Evolutionary conservation across 2,329 filamentous ascomycete species (phyloP).

Genomic region (Arthrobotrys pseudoclavata): DNA sequence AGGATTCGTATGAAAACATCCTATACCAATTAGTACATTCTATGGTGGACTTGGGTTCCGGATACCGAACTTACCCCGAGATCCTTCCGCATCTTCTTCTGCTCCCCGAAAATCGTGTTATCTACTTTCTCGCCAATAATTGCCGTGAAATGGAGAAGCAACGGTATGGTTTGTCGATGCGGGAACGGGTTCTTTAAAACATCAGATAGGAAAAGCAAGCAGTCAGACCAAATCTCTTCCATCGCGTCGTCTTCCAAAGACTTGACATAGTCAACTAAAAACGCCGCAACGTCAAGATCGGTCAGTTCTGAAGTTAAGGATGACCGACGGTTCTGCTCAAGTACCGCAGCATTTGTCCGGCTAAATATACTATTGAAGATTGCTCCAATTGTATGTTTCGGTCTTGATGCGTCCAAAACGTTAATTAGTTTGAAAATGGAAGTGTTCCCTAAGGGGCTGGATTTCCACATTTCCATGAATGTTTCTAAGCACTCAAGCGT

Average conservation of each 20-base stretch:
- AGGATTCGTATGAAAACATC: constrained; percentile 90
- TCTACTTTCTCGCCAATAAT: constrained; percentile 95
- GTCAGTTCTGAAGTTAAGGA: constrained; percentile 87
- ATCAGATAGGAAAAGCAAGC: constrained; percentile 89
- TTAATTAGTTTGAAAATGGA: constrained; percentile 88
- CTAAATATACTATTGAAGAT: constrained; percentile 98
- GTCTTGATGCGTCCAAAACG: constrained; percentile 89
- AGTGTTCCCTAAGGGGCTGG: constrained; percentile 68
- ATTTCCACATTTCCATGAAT: constrained; percentile 83
- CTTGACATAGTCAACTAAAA: constrained; percentile 88
- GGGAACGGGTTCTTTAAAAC: constrained; percentile 93
- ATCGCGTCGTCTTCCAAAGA: constrained; percentile 96
- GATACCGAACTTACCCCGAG: constrained; percentile 61
- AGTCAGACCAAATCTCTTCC: constrained; percentile 98
- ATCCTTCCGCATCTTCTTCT: constrained; percentile 63
- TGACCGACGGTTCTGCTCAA: constrained; percentile 85
- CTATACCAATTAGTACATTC: constrained; percentile 68
- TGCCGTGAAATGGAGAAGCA: constrained; percentile 87
- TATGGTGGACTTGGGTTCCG: neutral
- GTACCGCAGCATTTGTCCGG: constrained; percentile 83
- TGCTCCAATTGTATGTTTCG: constrained; percentile 90
- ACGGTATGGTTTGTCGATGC: constrained; percentile 88
- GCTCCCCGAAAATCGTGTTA: constrained; percentile 72
- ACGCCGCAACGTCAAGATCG: constrained; percentile 86
- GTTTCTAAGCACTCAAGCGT: constrained; percentile 94